Base-by-base conservation (phyloP, 2,329 filamentous ascomycete genomes). In the Trichophyton verrucosum region DNA sequence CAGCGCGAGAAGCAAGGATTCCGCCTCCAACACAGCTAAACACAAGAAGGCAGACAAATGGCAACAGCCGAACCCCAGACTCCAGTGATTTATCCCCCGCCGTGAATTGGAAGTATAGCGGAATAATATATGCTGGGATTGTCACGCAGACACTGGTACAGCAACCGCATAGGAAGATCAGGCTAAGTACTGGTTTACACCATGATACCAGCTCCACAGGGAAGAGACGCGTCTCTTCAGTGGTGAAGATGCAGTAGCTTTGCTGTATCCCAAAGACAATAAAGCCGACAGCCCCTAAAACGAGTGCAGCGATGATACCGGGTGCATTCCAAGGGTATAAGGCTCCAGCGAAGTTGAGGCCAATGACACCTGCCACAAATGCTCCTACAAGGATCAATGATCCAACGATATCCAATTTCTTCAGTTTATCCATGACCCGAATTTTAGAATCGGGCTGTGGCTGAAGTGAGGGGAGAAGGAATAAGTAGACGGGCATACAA, bases 41-140 rank as follows among this genome's bases (percentile, higher is more conserved):
- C 9, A 72, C 65, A 11, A 66, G 56, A 3, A 70, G 17, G n/a
- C 62, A 59, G 57, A 73, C 66, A 44, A 69, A 70, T 0, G 71
- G 72, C 8, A 74, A 64, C 0, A 75, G 64, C 1, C 69, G 70
- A 1, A 74, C 69, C 1, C 68, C 69, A 1, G 71, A 64, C 49
- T 60, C 57, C 1, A 72, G 27, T 1, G 68, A 69, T 0, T 64
- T 68, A 46, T 79, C 78, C 3, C 76, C 76, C 2, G 70, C 72
- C 0, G 74, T 74, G 66, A 82, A 83, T 61, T 80, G 77, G 68
- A 82, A 82, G 69, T 76, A 82, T 0, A 83, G 69, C 0, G 81
- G 81, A 7, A 80, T 76, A 68, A 80, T 83, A 69, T 82, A 83
- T 20, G 79, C 70, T 9, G 30, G 53, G 7, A 30, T 15, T 30